phyloP scores from a whole-genome alignment of 495 filamentous ascomycete species.

The Aspergillus kassunensis region DNA sequence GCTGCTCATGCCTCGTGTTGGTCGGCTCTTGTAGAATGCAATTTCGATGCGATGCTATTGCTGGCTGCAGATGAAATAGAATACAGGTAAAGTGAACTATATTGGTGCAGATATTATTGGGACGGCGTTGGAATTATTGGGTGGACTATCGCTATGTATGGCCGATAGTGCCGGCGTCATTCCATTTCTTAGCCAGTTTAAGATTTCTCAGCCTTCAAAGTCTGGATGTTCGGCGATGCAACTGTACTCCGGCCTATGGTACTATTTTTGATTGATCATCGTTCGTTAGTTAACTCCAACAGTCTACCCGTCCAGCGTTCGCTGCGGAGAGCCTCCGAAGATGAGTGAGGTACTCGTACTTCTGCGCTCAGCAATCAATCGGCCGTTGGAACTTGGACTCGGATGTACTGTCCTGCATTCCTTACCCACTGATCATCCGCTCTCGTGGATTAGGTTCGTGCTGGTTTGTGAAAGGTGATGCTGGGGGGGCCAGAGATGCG shows the following conservation, averaged over 20 bases:
- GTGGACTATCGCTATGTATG: slow-evolving; percentile 11
- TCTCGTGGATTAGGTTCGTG: neutral
- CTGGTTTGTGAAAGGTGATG: neutral
- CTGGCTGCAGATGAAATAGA: neutral
- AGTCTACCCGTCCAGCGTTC: too few species aligned
- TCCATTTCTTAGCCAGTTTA: too few species aligned
- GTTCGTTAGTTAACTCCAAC: too few species aligned
- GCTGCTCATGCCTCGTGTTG: neutral
- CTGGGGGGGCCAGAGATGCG: neutral
- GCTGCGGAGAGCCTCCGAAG: neutral
- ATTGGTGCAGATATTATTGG: slow-evolving; percentile 15
- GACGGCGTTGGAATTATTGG: slow-evolving; percentile 19
- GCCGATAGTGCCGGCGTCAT: slow-evolving; percentile 8
- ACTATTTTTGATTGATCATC: too few species aligned
- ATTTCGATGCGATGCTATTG: too few species aligned
- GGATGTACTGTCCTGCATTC: slow-evolving; percentile 6
- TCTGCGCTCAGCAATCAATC: neutral
- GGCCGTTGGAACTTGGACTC: neutral
- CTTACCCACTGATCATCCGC: slow-evolving; percentile 10
- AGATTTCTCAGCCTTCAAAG: too few species aligned
- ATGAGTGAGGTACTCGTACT: slow-evolving; percentile 4
- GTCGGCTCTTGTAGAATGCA: too few species aligned
- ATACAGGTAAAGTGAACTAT: neutral
- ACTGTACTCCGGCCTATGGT: too few species aligned
- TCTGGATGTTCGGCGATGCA: too few species aligned